A percentile compares a stretch with the other conserved stretches of the same genome.
Conservation (phyloP, 371 early-diverging fungal genomes). For the Capniomyces stellatus region DNA sequence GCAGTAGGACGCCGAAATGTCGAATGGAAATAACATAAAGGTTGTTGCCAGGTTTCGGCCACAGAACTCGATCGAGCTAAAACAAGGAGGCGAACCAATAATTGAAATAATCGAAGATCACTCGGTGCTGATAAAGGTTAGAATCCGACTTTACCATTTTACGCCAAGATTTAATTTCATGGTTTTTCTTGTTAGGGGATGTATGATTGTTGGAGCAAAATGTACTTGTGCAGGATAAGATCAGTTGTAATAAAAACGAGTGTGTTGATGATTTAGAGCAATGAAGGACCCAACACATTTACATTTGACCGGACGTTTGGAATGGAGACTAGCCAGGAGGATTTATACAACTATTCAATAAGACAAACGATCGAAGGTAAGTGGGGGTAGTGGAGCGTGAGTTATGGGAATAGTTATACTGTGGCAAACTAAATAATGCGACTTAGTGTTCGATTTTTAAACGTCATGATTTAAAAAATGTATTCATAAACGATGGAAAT, state of each 20-base stretch:
- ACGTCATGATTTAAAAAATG: too few species aligned
- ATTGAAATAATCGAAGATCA: constrained; percentile 63
- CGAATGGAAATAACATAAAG: constrained; percentile 67
- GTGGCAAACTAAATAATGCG: too few species aligned
- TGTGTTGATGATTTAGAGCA: constrained; percentile 34
- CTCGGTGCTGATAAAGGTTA: constrained; percentile 51
- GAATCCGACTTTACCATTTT: too few species aligned
- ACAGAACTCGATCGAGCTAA: constrained; percentile 76
- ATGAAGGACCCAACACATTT: constrained; percentile 61
- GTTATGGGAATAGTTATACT: too few species aligned
- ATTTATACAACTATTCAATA: constrained; percentile 78
- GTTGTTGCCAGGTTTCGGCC: constrained; percentile 96
- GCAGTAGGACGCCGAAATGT: constrained; percentile 7
- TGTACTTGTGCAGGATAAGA: too few species aligned
- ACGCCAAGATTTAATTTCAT: too few species aligned
- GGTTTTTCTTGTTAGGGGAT: neutral
- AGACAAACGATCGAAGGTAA: constrained; percentile 71
- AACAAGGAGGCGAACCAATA: constrained; percentile 72
- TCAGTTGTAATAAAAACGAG: neutral
- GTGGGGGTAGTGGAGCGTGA: too few species aligned
- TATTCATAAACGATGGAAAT: too few species aligned
- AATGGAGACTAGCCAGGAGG: constrained; percentile 55
- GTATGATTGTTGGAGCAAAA: too few species aligned
- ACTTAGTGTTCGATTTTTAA: too few species aligned
- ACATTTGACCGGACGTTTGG: constrained; percentile 84